phyloP scores from a whole-genome alignment of 495 filamentous ascomycete species.

The Penicillium turbatum region DNA sequence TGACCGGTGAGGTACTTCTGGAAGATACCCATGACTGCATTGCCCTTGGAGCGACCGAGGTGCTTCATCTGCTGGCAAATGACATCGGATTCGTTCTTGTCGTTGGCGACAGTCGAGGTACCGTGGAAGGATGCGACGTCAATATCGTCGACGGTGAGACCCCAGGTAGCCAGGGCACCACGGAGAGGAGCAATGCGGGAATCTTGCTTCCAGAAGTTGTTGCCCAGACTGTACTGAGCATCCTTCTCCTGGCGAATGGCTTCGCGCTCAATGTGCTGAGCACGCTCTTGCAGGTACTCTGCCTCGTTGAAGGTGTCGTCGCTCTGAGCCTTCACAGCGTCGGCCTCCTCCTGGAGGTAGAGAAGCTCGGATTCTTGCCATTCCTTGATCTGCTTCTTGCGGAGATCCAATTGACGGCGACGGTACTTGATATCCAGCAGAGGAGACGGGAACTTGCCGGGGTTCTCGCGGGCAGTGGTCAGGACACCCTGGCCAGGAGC shows the following conservation, averaged over 20 bases:
- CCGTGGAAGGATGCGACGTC: conserved; percentile 96
- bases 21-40: conserved; percentile 95
- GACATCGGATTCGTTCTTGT: conserved; percentile 99
- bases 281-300: conserved; percentile 82
- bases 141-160: conserved; percentile 94
- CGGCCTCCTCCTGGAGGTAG: conserved; percentile 85
- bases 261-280: conserved; percentile 82
- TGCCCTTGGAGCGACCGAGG: conserved; percentile 91
- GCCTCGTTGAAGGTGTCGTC: conserved; percentile 63
- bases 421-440: conserved; percentile 96
- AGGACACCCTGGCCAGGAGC: conserved; percentile 95
- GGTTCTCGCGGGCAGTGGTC: conserved; percentile 90
- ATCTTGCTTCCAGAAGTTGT: conserved; percentile 98
- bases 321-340: conserved; percentile 82
- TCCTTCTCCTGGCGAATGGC: conserved; percentile 87
- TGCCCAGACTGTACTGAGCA: conserved; percentile 83
- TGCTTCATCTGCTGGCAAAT: conserved; percentile 96
- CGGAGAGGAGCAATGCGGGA: conserved; percentile 89
- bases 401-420: conserved; percentile 86
- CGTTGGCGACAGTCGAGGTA: conserved; percentile 96
- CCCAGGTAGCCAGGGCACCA: conserved; percentile 94
- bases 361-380: conserved; percentile 95
- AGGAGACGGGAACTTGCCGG: conserved; percentile 87
- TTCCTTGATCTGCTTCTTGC: conserved; percentile 84
- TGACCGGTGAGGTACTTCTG: conserved; percentile 99